Evolutionary conservation across 768 basidiomycete genomes (phyloP), one percentile per base, ranked within the genome.

Genomic region (Kwoniella botswanensis): DNA sequence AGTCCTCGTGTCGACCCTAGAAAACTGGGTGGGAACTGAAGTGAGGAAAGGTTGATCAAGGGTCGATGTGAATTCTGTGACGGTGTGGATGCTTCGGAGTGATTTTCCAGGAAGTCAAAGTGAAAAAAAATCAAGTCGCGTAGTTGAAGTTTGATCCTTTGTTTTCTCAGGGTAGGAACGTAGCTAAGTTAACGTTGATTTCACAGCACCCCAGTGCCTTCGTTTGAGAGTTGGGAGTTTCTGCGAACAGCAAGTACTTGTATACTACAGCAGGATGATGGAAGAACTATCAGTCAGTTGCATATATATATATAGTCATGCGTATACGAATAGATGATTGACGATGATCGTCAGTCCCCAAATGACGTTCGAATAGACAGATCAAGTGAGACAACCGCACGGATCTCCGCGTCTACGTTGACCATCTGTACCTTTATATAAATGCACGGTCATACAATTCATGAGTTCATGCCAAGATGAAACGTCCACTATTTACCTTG

Each of bases 11-110:
- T 55, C 3, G 11, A 22, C 24, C n/a, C n/a, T 55, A 55, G n/a
- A n/a, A n/a, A 24, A 55, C 24, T n/a, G 12, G 21, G 24, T 55
- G 54, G 15, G 24, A n/a, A n/a, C 35, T 35, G 35, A 35, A 9
- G 55, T 21, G n/a, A 56, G 55, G 22, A 56, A 11, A 56, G 2
- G n/a, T 42, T 61, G 41, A 42, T 43, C 59, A n/a, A 44, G 59
- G 41, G 41, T 44, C 21, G 41, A 61, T 61, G 59, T 61, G 59
- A 61, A 43, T 61, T 61, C 59, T 61, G 59, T 61, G 22, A 61
- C 42, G 42, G 41, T 22, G 11, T 12, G 26, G 18, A 12, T 56
- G 21, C 17, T 24, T 61, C 59, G 59, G 59, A 61, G 59, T 61
- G 59, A 61, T 61, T 42, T 61, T 59, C 13, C 13, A 24, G 29